These are phyloP conservation scores for Cutaneotrichosporon spelunceum DNA, from an alignment of 1,284 basidiomycete genomes.

Conservation along the genomic window DNA sequence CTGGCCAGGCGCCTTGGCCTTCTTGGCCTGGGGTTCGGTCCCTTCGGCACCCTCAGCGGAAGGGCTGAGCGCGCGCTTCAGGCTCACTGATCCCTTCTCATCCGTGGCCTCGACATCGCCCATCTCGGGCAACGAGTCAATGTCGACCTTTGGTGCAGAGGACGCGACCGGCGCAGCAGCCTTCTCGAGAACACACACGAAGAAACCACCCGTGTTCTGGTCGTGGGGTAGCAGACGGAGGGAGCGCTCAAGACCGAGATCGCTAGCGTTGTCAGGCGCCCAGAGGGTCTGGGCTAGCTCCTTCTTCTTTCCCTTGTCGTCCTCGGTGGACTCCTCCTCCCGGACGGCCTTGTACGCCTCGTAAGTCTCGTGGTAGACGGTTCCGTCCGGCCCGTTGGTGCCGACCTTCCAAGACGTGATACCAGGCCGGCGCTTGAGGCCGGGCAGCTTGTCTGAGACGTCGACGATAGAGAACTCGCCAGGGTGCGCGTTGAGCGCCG, in stretches of 20 bases:
- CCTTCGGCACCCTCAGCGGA: conserved; percentile 18
- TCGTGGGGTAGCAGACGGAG: conserved; percentile 89
- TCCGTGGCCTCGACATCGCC: conserved; percentile 24
- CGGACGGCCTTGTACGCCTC: conserved; percentile 34
- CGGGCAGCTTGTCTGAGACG: conserved; percentile 66
- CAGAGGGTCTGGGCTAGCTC: conserved; percentile 59
- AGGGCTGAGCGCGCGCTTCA: conserved; percentile 33
- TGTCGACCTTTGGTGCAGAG: conserved; percentile 13
- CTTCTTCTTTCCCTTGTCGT: conserved; percentile 50
- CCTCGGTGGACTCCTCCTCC: conserved; percentile 27
- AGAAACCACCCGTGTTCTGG: conserved; percentile 97
- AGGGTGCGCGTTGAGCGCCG: conserved; percentile 68
- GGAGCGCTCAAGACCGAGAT: conserved; percentile 98
- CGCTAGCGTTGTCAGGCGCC: conserved; percentile 85
- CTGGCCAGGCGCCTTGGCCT: conserved; percentile 24
- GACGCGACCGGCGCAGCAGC: conserved; percentile 19
- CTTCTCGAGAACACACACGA: conserved; percentile 81
- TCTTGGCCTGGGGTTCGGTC: conserved; percentile 22
- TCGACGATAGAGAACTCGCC: conserved; percentile 84
- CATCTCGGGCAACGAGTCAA: conserved; percentile 13
- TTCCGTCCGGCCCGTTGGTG: conserved; percentile 30
- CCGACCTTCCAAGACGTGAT: conserved; percentile 69
- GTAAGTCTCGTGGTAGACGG: conserved; percentile 33
- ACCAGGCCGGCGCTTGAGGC: conserved; percentile 71
- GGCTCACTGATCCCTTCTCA: conserved; percentile 24